phyloP scores from a whole-genome alignment of 129 eudicot species.

The Artemisia annua region DNA sequence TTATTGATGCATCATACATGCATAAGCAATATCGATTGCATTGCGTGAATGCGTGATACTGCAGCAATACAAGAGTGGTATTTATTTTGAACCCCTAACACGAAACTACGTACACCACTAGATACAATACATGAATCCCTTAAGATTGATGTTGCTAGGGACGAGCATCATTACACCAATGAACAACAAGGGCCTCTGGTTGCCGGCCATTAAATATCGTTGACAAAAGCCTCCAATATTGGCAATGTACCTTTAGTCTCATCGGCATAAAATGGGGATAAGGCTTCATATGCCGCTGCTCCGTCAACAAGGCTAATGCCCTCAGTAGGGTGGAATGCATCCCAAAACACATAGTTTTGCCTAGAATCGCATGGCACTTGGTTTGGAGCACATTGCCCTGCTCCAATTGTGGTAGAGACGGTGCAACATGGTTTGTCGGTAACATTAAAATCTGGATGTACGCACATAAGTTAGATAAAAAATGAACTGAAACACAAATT shows the following conservation, averaged over 20 bases:
- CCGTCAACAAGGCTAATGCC: slow-evolving; percentile 18
- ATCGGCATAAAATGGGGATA: slow-evolving; percentile 21
- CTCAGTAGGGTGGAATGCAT: slow-evolving; percentile 46
- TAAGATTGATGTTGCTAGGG: not conserved
- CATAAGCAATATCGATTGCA: too few species aligned
- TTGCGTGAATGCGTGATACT: too few species aligned
- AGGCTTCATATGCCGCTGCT: slow-evolving; percentile 5
- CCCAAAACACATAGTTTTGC: slow-evolving; percentile 38
- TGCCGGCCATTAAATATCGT: not conserved
- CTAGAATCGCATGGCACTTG: slow-evolving; percentile 28
- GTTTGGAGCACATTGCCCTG: slow-evolving; percentile 39
- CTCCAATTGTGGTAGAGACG: slow-evolving; percentile 23
- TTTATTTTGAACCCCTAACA: not conserved
- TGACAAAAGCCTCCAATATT: not conserved
- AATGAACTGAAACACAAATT: too few species aligned
- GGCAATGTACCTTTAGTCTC: not conserved
- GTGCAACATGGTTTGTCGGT: slow-evolving; percentile 34
- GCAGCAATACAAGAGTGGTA: not conserved
- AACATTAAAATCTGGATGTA: slow-evolving; percentile 29
- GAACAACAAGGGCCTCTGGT: not conserved
- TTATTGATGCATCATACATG: not conserved
- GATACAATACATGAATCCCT: not conserved
- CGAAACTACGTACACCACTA: not conserved
- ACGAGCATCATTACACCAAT: not conserved
- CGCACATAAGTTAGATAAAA: not conserved